Evolutionary conservation across 23 red algal genomes (phyloP).

Genomic region (Gracilaria gracilis): DNA sequence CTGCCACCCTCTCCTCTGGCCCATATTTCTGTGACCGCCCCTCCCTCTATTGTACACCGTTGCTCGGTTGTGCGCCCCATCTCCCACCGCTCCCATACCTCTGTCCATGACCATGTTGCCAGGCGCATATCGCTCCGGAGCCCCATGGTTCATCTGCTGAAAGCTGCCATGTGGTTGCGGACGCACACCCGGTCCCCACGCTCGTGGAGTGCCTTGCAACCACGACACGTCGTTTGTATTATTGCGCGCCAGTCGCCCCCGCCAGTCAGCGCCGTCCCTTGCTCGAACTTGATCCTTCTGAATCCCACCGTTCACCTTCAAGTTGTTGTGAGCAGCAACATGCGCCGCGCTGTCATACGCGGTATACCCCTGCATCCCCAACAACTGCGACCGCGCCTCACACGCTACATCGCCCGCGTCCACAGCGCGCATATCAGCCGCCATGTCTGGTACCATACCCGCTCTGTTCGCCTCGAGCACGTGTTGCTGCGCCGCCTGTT

Average conservation of each 20-base stretch:
- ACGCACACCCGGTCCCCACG: neutral
- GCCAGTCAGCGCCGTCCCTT: neutral
- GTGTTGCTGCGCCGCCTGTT: slow-evolving; percentile 30
- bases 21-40: neutral
- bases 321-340: too few species aligned
- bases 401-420: neutral
- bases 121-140: neutral
- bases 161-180: slow-evolving; percentile 13
- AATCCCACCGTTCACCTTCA: neutral
- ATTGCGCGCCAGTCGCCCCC: neutral
- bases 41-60: neutral
- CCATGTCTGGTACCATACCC: neutral
- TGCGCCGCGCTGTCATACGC: too few species aligned
- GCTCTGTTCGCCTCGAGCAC: neutral
- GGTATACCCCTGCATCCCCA: neutral
- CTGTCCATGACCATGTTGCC: neutral
- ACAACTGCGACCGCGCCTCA: neutral
- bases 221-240: neutral
- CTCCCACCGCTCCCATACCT: neutral
- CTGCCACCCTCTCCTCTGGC: neutral
- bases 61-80: neutral
- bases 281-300: neutral
- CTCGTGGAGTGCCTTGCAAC: neutral
- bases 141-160: neutral
- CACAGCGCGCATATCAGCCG: neutral